Conservation (phyloP, 805 yeast genomes). For the Priceomyces melissophilus region DNA sequence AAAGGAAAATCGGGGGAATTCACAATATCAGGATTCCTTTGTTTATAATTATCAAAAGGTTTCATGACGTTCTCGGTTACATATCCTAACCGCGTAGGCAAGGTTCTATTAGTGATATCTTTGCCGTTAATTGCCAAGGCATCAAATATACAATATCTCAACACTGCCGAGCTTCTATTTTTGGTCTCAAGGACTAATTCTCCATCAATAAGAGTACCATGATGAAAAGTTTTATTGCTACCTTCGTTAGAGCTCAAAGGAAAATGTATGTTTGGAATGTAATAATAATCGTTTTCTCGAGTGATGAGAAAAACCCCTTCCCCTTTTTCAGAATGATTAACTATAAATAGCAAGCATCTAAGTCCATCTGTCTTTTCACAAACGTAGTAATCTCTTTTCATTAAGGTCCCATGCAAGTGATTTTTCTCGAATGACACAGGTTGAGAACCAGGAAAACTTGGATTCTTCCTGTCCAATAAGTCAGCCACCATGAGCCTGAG, state of each 20-base stretch:
- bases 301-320: constrained; percentile 90
- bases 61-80: constrained; percentile 75
- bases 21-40: constrained; percentile 68
- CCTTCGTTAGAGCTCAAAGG: constrained; percentile 50
- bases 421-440: constrained; percentile 84
- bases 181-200: constrained; percentile 78
- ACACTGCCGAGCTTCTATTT: constrained; percentile 47
- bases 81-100: constrained; percentile 83
- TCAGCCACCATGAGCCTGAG: constrained; percentile 66
- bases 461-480: constrained; percentile 51
- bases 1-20: constrained; percentile 68
- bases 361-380: constrained; percentile 97
- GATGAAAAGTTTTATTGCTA: constrained; percentile 60
- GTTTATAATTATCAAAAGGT: constrained; percentile 74
- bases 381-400: constrained; percentile 78
- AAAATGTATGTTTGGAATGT: constrained; percentile 81
- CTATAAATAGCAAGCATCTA: constrained; percentile 70
- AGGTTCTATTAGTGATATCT: constrained; percentile 62
- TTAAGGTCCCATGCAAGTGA: constrained; percentile 63
- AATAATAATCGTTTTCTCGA: constrained; percentile 80
- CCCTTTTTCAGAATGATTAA: constrained; percentile 67
- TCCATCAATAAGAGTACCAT: constrained; percentile 90
- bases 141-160: constrained; percentile 86
- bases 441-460: constrained; percentile 87
- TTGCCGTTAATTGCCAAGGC: constrained; percentile 81